Percentiles rank a stretch among this genome's conserved stretches.
Evolutionary conservation across 192 early-diverging fungal genomes (phyloP).

Genomic region (Linnemannia hyalina): DNA sequence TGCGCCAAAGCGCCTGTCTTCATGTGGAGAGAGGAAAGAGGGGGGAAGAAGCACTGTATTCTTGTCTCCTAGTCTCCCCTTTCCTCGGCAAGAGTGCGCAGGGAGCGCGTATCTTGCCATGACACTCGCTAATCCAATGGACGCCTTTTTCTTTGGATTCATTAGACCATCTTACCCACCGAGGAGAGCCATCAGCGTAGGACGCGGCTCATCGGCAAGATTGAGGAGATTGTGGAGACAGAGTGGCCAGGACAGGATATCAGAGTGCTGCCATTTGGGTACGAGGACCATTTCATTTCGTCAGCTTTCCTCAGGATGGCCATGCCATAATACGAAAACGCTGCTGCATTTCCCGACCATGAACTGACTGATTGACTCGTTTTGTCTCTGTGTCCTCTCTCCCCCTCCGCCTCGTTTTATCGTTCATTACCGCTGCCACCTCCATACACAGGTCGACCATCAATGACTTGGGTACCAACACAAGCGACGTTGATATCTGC

Average conservation of each 20-base stretch:
- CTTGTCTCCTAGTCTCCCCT: background rate
- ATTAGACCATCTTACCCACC: constrained; percentile 70
- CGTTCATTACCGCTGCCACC: background rate
- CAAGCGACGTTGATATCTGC: constrained; percentile 94
- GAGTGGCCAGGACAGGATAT: constrained; percentile 90
- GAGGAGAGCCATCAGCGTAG: constrained; percentile 77
- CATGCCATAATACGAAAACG: background rate
- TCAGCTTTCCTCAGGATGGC: background rate
- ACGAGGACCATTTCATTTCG: constrained; percentile 26
- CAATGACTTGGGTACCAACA: constrained; percentile 87
- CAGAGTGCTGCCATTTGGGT: constrained; percentile 91
- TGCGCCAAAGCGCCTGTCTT: constrained; percentile 5
- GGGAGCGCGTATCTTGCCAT: background rate
- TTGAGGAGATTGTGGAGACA: constrained; percentile 78
- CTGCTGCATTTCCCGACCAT: background rate
- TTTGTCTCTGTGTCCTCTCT: constrained; percentile 2
- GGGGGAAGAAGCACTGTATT: background rate
- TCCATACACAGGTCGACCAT: constrained; percentile 76
- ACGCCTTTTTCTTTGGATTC: background rate
- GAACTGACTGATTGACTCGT: background rate
- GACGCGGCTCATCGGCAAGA: constrained; percentile 79
- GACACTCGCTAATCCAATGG: background rate
- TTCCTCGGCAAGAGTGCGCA: background rate
- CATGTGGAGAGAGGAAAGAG: background rate
- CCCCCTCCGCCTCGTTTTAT: background rate